phyloP scores from a whole-genome alignment of 1,284 basidiomycete genomes.

The Farysia itapuensis region DNA sequence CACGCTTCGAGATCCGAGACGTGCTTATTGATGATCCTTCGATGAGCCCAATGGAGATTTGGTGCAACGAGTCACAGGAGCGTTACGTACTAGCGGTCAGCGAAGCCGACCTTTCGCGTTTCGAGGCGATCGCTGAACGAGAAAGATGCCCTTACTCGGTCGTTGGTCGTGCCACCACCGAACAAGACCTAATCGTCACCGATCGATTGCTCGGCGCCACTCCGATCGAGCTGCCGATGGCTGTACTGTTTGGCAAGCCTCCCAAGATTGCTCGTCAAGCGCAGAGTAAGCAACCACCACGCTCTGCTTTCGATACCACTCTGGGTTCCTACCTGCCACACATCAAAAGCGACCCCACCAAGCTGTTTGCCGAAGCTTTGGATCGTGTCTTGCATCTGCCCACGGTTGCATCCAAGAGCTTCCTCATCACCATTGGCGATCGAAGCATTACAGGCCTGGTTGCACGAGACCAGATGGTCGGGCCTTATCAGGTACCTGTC shows the following conservation, averaged over 20 bases:
- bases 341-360: conserved; percentile 59
- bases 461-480: conserved; percentile 96
- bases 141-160: conserved; percentile 91
- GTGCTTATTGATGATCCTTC: conserved; percentile 86
- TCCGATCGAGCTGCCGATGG: conserved; percentile 88
- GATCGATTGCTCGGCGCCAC: conserved; percentile 79
- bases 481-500: conserved; percentile 96
- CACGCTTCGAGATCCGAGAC: conserved; percentile 90
- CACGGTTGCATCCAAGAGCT: conserved; percentile 90
- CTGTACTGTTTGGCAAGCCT: conserved; percentile 92
- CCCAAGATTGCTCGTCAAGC: conserved; percentile 85
- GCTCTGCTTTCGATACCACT: conserved; percentile 72
- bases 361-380: conserved; percentile 66
- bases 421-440: conserved; percentile 98
- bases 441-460: conserved; percentile 91
- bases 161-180: conserved; percentile 81
- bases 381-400: conserved; percentile 85
- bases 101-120: conserved; percentile 61
- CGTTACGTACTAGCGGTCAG: conserved; percentile 80
- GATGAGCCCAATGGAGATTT: conserved; percentile 99
- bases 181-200: conserved; percentile 78
- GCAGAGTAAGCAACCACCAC: conserved; percentile 64
- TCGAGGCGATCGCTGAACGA: conserved; percentile 77
- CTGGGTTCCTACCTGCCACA: conserved; percentile 69
- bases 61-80: conserved; percentile 99